phyloP scores from a whole-genome alignment of 768 basidiomycete species.

The Paxillus ammoniavirescens region DNA sequence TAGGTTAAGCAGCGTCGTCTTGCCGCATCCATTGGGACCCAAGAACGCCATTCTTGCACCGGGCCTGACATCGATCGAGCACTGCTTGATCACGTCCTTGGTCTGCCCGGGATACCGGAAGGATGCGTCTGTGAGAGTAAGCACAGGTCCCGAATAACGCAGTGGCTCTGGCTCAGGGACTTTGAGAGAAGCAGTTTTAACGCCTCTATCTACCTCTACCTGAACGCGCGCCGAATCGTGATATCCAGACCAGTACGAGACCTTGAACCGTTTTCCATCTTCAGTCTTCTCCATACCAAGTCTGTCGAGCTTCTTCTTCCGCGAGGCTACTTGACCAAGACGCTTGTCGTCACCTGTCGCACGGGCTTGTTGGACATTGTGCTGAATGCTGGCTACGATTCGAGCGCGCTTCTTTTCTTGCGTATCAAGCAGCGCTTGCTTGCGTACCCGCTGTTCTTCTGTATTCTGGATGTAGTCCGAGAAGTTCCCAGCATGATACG shows the following conservation, averaged over 20 bases:
- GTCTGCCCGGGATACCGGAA: slow-evolving; percentile 33
- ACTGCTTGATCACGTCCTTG: slow-evolving; percentile 26
- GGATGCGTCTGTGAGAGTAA: slow-evolving; percentile 31
- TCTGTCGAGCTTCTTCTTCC: slow-evolving; percentile 56
- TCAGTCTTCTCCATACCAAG: slow-evolving; percentile 10
- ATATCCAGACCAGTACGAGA: slow-evolving; percentile 51
- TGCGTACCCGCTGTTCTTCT: slow-evolving; percentile 44
- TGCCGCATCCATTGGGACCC: slow-evolving; percentile 35
- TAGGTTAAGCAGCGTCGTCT: slow-evolving; percentile 54
- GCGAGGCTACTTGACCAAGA: slow-evolving; percentile 47
- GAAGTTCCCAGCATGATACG: slow-evolving; percentile 57
- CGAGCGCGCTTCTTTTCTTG: slow-evolving; percentile 44
- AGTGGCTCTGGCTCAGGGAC: slow-evolving; percentile 30
- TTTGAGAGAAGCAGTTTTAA: slow-evolving; percentile 28
- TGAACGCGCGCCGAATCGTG: slow-evolving; percentile 32
- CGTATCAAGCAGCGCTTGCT: slow-evolving; percentile 43
- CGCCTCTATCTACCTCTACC: slow-evolving; percentile 35
- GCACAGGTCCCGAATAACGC: slow-evolving; percentile 33
- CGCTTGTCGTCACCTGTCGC: slow-evolving; percentile 63
- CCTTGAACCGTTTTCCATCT: slow-evolving; percentile 51
- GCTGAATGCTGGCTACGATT: slow-evolving; percentile 56
- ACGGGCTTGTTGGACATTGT: slow-evolving; percentile 48
- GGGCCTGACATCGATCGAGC: slow-evolving; percentile 38
- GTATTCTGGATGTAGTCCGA: slow-evolving; percentile 47
- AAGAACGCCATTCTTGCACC: slow-evolving; percentile 41